A percentile compares a stretch with the other conserved stretches of the same genome.
Evolutionary conservation across 2,329 filamentous ascomycete genomes (phyloP).

Genomic region (Phaeosphaeria sp.): DNA sequence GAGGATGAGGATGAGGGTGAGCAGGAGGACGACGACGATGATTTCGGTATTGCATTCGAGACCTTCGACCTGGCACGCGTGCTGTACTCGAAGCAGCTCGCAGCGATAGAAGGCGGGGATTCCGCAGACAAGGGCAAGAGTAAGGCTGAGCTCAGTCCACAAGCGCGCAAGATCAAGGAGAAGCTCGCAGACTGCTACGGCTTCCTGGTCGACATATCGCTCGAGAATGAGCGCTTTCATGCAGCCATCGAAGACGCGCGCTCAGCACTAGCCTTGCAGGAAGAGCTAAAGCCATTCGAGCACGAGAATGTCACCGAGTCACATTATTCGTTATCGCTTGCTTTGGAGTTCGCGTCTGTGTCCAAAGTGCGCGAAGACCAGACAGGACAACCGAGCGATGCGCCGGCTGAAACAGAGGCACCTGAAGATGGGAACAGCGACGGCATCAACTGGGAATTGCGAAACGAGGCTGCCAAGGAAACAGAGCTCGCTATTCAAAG

Average conservation of each 20-base stretch:
- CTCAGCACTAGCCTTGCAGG: conserved; percentile 77
- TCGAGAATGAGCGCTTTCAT: conserved; percentile 92
- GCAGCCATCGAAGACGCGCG: conserved; percentile 86
- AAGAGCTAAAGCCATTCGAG: conserved; percentile 78
- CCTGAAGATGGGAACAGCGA: conserved; percentile 53
- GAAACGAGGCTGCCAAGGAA: conserved; percentile 73
- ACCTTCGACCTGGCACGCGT: conserved; percentile 68
- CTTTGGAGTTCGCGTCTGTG: conserved; percentile 89
- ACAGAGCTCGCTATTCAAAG: conserved; percentile 77
- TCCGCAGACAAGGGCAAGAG: conserved; percentile 53
- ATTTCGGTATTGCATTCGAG: conserved; percentile 69
- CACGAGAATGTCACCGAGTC: conserved; percentile 90
- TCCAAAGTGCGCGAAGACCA: conserved; percentile 65
- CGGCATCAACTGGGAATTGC: conserved; percentile 70
- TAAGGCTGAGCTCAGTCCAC: conserved; percentile 52
- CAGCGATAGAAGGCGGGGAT: conserved; percentile 41
- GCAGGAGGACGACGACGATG: conserved; percentile 62
- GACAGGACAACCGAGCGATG: conserved; percentile 45
- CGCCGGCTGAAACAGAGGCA: conserved; percentile 31
- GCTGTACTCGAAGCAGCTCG: conserved; percentile 63
- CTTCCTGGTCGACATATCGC: conserved; percentile 91
- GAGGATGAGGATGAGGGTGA: conserved; percentile 61
- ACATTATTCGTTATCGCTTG: conserved; percentile 94
- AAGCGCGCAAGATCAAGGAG: conserved; percentile 64
- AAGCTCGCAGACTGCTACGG: conserved; percentile 92